Evolutionary conservation across 202 grass and related monocot species (phyloP).

Genomic region (Digitaria exilis): DNA sequence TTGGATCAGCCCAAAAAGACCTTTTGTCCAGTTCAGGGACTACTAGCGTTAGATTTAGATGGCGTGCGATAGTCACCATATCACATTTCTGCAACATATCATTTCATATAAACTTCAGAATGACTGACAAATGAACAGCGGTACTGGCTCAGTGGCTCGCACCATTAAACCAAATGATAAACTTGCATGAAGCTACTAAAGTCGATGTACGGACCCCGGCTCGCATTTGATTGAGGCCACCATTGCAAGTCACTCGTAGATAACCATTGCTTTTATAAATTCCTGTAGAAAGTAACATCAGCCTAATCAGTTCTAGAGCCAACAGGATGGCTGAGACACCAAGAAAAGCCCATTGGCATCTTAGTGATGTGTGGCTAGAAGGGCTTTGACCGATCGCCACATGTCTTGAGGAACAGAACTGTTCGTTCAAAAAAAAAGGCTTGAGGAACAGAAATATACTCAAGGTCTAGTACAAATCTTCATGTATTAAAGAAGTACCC

Average conservation of each 20-base stretch:
- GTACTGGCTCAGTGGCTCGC: neutral
- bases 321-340: conserved; percentile 17
- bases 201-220: conserved; percentile 62
- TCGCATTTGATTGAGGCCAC: conserved; percentile 85
- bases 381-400: neutral
- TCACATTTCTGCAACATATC: conserved; percentile 79
- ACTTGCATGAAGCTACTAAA: neutral
- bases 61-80: conserved; percentile 91
- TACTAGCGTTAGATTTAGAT: conserved; percentile 85
- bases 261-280: conserved; percentile 84
- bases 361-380: neutral
- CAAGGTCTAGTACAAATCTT: neutral
- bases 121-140: neutral
- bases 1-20: conserved; percentile 96
- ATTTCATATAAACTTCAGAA: conserved; percentile 13
- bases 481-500: neutral
- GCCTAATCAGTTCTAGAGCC: conserved; percentile 19
- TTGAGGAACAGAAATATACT: neutral
- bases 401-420: neutral
- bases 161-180: neutral
- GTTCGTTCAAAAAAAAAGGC: no score
- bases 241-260: conserved; percentile 63
- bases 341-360: conserved; percentile 1
- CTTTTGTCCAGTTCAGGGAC: conserved; percentile 96
- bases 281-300: conserved; percentile 39